These are phyloP conservation scores for Trifolium dubium DNA, from an alignment of 306 rosid species.

Conservation along the genomic window DNA sequence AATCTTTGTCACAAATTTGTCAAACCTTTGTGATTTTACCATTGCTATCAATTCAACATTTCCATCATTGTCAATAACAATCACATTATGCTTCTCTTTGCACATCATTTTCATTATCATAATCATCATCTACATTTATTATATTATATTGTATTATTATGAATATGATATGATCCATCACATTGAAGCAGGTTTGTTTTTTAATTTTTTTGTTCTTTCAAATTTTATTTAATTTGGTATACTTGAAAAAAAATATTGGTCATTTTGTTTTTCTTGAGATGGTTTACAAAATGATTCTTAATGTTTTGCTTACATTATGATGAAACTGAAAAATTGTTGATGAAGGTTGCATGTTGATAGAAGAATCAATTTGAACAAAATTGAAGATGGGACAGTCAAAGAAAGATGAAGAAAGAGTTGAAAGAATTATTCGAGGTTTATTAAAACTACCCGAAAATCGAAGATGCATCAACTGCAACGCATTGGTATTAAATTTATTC, in stretches of 20 bases:
- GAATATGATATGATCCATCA: not conserved
- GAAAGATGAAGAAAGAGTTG: constrained; percentile 76
- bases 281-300: not conserved
- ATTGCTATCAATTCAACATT: constrained; percentile 28
- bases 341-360: not conserved
- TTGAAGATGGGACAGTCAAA: constrained; percentile 61
- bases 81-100: constrained; percentile 20
- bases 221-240: not conserved
- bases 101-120: too few relatives aligned
- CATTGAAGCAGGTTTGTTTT: constrained; percentile 40
- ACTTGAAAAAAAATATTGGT: not conserved
- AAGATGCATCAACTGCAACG: constrained; percentile 89
- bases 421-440: constrained; percentile 68
- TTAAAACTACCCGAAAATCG: constrained; percentile 74
- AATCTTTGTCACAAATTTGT: constrained; percentile 33
- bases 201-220: not conserved
- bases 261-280: not conserved
- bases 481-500: constrained; percentile 59
- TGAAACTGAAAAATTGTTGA: not conserved
- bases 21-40: constrained; percentile 25
- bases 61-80: not conserved
- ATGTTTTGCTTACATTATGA: not conserved
- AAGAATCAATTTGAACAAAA: constrained; percentile 15
- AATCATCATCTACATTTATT: not conserved
- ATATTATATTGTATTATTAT: not conserved